Base-by-base conservation (phyloP, 1,139 yeast species). In the Geotrichum australiense region DNA sequence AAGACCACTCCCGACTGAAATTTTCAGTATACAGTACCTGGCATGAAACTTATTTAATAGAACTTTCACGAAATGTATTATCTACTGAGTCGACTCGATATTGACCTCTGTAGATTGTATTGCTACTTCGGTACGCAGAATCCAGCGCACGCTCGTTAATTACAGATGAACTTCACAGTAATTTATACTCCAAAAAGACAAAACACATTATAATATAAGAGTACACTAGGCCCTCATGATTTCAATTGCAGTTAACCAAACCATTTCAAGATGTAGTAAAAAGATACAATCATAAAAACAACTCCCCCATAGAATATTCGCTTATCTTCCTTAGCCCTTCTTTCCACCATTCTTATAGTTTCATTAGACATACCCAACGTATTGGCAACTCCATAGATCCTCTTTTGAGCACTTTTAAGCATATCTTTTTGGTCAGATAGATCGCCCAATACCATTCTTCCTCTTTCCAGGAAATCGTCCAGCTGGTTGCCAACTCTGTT, bases 401-500 rank as follows among this genome's bases (percentile, higher is more conserved):
- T 76, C 32, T 72, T 67, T 50, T 81, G 87, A 27, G 91, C 70
- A 46, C 68, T 69, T 48, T 74, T 68, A 47, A 91, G 70, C 20
- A 79, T 70, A 53, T 80, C 82, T 58, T 85, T 83, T 58, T 91
- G 97, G 43, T 82, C 89, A 23, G 84, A 81, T 23, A 91, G 69
- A 56, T 89, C 96, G 41, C 84, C 94, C 52, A 87, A 74, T 1
- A 95, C 87, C 44, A 76, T 74, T 48, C 82, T 78, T 1, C 96
- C 97, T 78, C 86, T 81, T 56, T 85, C 96, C 41, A 91, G 63
- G 37, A 91, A 86, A 51, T 84, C 87, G 58, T 91, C 98, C 50
- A 91, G 65, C 57, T 85, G 95, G 45, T 78, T 79, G 25, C 83
- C 78, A 0, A 95, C 87, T 45, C 85, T 68, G 21, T 73, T 71